Evolutionary conservation across 1,284 basidiomycete species (phyloP), one percentile per base, ranked within the genome.

Genomic region (Stereum hirsutum): DNA sequence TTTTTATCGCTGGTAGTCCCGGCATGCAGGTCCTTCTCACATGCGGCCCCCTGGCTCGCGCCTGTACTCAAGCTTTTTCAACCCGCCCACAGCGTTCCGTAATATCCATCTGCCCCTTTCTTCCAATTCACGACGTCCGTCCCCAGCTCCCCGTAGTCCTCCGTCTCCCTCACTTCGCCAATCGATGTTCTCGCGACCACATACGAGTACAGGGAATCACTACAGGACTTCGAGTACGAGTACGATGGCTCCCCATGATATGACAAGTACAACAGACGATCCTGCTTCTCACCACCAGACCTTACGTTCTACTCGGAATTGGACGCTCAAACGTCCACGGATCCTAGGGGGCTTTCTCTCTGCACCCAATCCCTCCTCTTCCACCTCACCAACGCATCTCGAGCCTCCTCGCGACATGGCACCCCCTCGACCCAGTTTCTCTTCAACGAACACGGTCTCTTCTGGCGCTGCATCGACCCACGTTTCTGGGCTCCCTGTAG

Each of bases 351-450:
- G 81, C 49, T 81, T 82, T 56, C 60, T n/a, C n/a, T n/a, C n/a
- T n/a, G n/a, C n/a, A n/a, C n/a, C n/a, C n/a, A n/a, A n/a, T n/a
- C n/a, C 69, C 19, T 48, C 59, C 45, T 61, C 69, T 23, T 48
- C 59, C 45, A 60, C 69, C 20, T 64, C 55, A 15, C 46, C 44
- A 12, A 39, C 41, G 31, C 49, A 53, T 27, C 46, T 46, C 35
- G 41, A 46, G 36, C 47, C 45, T 23, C 32, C 43, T 28, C 39
- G 44, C 45, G 41, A 52, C 58, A 38, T 59, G 32, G 46, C 57
- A 21, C 72, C 67, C 35, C 74, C 81, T 21, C 72, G 81, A 24
- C 78, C 78, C 8, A 84, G 81, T 54, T 69, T 81, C 45, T 83
- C 79, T 31, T 84, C 81, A 15, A 70, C 67, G 8, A 66, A 73